Base-by-base conservation (phyloP, 2,329 filamentous ascomycete species). In the Colletotrichum lentis region DNA sequence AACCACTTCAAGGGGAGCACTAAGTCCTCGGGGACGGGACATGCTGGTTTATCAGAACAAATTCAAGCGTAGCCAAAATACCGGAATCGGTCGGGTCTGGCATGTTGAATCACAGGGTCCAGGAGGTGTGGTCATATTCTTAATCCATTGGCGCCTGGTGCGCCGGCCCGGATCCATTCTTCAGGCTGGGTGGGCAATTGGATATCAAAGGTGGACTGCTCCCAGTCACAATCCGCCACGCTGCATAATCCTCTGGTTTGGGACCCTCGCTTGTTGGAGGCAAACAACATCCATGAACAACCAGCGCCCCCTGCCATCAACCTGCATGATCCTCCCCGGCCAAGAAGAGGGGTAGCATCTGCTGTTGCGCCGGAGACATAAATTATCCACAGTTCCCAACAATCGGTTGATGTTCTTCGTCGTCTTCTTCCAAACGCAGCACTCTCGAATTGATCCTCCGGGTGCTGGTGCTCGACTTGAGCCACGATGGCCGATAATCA, bases 341-440 rank as follows among this genome's bases (percentile, higher is more conserved):
- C 41, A 3, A 58, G 41, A 58, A 58, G 41, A 58, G 27, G 55
- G 55, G 55, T 47, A 31, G n/a, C 12, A 58, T 22, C 14, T 4
- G 41, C n/a, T n/a, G n/a, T n/a, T 22, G 3, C 8, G 14, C n/a
- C 11, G 22, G 12, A 22, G 12, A 1, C 6, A 58, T 47, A 46
- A 35, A 58, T 56, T 16, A 27, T 57, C 16, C 24, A 18, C 11
- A 6, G 3, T 35, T 11, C n/a, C 11, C 12, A 37, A 22, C 22
- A n/a, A 11, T 16, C 52, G 18, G 6, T 10, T n/a, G n/a, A n/a
- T n/a, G n/a, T n/a, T 14, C 11, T 37, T 44, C 16, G 5, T 27
- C 22, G 41, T 7, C 20, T 3, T 37, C 10, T 24, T 14, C 2
- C 22, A 5, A 20, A 20, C 41, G 39, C 12, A 43, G 4, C 8